Base-by-base conservation (phyloP, 176 grass and related monocot species). In the Alopecurus myosuroides region DNA sequence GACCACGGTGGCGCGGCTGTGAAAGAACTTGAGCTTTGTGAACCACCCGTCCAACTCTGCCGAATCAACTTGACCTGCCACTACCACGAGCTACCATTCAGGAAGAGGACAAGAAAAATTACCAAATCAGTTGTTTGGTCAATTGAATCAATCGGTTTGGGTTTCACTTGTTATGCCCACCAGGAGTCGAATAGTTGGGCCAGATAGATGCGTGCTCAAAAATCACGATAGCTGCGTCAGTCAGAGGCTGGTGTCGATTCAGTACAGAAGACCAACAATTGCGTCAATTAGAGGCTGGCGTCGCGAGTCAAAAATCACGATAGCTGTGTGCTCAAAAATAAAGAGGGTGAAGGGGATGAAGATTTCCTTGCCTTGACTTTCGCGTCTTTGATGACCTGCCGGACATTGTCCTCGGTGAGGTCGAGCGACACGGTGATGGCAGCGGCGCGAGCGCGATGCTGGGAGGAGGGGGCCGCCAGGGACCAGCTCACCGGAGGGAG, bases 21-120 rank as follows among this genome's bases (percentile, higher is more conserved):
- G 93, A 93, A 91, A 94, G 84, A 98, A 95, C 86, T 82, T 88
- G 53, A 98, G 88, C 90, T 93, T 98, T 67, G 94, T 91, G 81
- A 90, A 92, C n/a, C 91, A 91, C 41, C 93, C 96, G 58, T 95
- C 96, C 77, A 98, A 34, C 80, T 98, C 96, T 23, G 93, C 96
- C 45, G 95, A 89, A 81, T 98, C 89, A 6, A 89, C 89, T 85
- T 92, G 78, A 29, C 92, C 89, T 91, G 66, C 58, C 75, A 49
- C 34, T 15, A 57, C 4, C 57, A 35, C 34, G 3, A 60, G 8
- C 4, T 49, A 84, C 1, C 66, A n/a, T 37, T 26, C 23, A 70
- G 39, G 7, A 11, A 9, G 60, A 36, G 2, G 0, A 49, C 15
- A 36, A 10, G 15, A 60, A 5, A 9, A 74, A 88, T 44, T 23